phyloP scores from a whole-genome alignment of 352 stramenopile species.

The Pythium oligandrum region DNA sequence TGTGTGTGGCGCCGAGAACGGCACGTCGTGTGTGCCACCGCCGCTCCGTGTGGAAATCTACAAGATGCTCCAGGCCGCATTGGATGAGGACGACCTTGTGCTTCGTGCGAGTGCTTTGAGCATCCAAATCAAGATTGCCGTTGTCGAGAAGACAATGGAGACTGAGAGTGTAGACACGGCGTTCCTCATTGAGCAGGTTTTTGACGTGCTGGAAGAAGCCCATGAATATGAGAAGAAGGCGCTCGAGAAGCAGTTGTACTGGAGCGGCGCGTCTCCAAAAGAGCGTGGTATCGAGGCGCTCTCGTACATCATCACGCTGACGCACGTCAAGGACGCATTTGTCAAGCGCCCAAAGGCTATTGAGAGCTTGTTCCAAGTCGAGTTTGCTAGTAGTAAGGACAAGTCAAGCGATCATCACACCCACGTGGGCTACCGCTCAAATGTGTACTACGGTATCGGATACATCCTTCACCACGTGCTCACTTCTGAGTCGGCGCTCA shows the following conservation, averaged over 20 bases:
- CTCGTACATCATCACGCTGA: conserved; percentile 84
- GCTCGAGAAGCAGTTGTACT: conserved; percentile 40
- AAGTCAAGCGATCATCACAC: conserved; percentile 20
- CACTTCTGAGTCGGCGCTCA: conserved; percentile 91
- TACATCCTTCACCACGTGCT: conserved; percentile 93
- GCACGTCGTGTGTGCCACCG: conserved; percentile 55
- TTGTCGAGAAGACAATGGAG: conserved; percentile 81
- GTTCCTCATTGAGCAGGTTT: conserved; percentile 67
- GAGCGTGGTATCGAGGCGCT: conserved; percentile 79
- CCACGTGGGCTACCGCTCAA: conserved; percentile 64
- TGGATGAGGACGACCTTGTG: conserved; percentile 73
- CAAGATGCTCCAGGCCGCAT: conserved; percentile 59
- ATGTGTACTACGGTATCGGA: conserved; percentile 91
- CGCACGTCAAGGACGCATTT: conserved; percentile 73
- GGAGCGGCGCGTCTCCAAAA: conserved; percentile 68
- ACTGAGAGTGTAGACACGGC: conserved; percentile 49
- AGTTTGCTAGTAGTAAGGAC: conserved; percentile 36
- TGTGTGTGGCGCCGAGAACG: conserved; percentile 72
- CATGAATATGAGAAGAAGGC: conserved; percentile 46
- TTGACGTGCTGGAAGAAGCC: conserved; percentile 63
- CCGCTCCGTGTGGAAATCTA: conserved; percentile 69
- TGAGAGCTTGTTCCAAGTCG: conserved; percentile 63
- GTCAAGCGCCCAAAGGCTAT: conserved; percentile 50
- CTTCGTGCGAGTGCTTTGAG: conserved; percentile 69
- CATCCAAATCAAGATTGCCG: conserved; percentile 78